Base-by-base conservation (phyloP, 768 basidiomycete species). In the Suillus fuscotomentosus region DNA sequence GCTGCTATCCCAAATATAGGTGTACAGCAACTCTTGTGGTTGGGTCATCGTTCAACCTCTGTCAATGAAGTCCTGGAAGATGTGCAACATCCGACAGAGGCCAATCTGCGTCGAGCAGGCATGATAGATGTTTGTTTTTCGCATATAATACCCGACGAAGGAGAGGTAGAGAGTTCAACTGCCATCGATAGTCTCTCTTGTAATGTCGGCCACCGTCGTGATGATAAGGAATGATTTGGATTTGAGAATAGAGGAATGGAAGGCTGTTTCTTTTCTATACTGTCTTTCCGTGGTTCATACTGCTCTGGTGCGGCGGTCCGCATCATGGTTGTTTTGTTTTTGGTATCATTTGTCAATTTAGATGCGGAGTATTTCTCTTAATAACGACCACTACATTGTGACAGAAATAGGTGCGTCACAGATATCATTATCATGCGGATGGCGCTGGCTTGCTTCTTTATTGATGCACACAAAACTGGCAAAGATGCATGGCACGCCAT, bases 91-190 rank as follows among this genome's bases (percentile, higher is more conserved):
- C 36, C 36, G 36, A 56, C 62, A 6, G 55, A 59, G 45, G 55
- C 55, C 39, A 42, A 45, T 10, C n/a, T 63, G 31, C 62, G 55
- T 3, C 10, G 27, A 41, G 54, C 55, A 56, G 62, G 62, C 24
- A 41, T 63, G 54, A 39, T 63, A 11, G 31, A 63, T 36, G 62
- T 63, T 45, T n/a, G 20, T 45, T 8, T 45, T 43, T 2, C 15
- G 42, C 17, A 43, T 5, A 20, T 24, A 22, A 9, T 43, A 43
- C n/a, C 43, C 20, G 43, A 45, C 20, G 43, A 45, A 3, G 20
- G 5, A 45, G 43, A 45, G 7, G 3, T 5, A 2, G 42, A 15
- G 42, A 15, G 42, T 17, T 42, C 13, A 17, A 42, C 17, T 42
- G 39, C 13, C 14, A 13, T 0, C 39, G 42, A 42, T 7, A n/a